Evolutionary conservation across 805 yeast species (phyloP).

Genomic region (Candida xyloterini): DNA sequence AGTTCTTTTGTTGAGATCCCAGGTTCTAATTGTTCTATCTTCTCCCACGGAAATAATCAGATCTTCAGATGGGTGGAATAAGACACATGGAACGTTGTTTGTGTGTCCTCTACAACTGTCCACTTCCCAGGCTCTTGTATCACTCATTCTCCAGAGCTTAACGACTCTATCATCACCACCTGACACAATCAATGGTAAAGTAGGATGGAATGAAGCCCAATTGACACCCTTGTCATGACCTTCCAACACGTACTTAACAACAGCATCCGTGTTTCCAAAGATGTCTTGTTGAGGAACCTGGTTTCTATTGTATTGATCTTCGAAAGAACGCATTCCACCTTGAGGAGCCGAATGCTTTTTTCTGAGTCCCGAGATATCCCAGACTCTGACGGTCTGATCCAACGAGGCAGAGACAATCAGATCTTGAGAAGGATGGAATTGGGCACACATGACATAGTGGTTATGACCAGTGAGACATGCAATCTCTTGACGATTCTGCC

Average conservation of each 20-base stretch:
- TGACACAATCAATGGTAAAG: constrained; percentile 88
- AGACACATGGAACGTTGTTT: constrained; percentile 81
- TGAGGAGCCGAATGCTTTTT: constrained; percentile 85
- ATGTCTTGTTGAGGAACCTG: constrained; percentile 84
- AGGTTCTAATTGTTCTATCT: constrained; percentile 92
- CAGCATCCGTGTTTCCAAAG: constrained; percentile 90
- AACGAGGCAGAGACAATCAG: constrained; percentile 91
- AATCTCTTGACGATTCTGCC: constrained; percentile 97
- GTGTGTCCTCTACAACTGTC: constrained; percentile 98
- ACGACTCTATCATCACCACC: constrained; percentile 96
- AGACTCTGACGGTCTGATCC: constrained; percentile 97
- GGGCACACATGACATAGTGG: constrained; percentile 97
- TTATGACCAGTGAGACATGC: constrained; percentile 97
- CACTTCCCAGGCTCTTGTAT: constrained; percentile 96
- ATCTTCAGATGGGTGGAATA: constrained; percentile 93
- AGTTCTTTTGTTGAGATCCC: constrained; percentile 94
- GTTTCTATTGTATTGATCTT: constrained; percentile 51
- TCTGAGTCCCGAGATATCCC: constrained; percentile 96
- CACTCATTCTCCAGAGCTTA: constrained; percentile 96
- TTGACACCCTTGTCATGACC: constrained; percentile 99
- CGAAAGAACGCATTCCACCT: constrained; percentile 41
- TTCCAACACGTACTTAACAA: constrained; percentile 91
- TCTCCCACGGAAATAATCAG: constrained; percentile 90
- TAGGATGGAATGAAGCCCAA: constrained; percentile 98
- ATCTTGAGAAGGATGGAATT: constrained; percentile 94